phyloP scores from a whole-genome alignment of 164 flowering plant species.

The Chloranthus sessilifolius region DNA sequence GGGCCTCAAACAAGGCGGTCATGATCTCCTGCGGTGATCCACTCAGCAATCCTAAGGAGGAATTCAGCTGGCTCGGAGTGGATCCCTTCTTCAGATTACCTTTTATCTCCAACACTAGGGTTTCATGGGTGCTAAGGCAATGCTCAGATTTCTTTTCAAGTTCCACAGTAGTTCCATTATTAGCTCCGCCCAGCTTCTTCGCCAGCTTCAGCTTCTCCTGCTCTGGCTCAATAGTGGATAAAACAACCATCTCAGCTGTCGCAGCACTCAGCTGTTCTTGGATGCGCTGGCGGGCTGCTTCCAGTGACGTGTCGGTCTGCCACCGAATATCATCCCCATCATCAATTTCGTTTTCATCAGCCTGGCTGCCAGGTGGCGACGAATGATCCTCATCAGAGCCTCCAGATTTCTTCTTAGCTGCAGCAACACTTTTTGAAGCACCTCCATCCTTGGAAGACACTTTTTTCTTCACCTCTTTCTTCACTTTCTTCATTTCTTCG shows the following conservation, averaged over 20 bases:
- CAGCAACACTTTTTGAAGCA: constrained; percentile 18
- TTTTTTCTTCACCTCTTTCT: constrained; percentile 67
- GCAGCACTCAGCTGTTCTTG: constrained; percentile 72
- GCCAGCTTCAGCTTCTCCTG: constrained; percentile 21
- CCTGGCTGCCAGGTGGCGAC: constrained; percentile 53
- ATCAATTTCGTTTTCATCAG: constrained; percentile 39
- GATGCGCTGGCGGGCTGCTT: constrained; percentile 61
- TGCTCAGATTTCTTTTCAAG: constrained; percentile 20
- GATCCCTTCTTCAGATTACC: constrained; percentile 36
- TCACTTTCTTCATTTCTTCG: constrained; percentile 68
- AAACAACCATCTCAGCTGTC: constrained; percentile 76
- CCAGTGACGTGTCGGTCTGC: constrained; percentile 75
- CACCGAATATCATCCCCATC: constrained; percentile 58
- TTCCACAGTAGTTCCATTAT: constrained; percentile 2
- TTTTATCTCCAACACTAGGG: constrained; percentile 31
- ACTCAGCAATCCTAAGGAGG: constrained; percentile 31
- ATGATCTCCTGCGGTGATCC: constrained; percentile 37
- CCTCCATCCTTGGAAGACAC: constrained; percentile 21
- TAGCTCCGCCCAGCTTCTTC: constrained; percentile 1
- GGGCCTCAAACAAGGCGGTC: constrained; percentile 42
- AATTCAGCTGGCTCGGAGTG: constrained; percentile 29
- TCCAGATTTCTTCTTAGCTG: constrained; percentile 43
- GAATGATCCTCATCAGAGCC: constrained; percentile 57
- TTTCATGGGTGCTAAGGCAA: constrained; percentile 10
- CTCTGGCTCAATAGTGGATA: constrained; percentile 34